Base-by-base conservation (phyloP, 331 rosid species). In the Malus hybrid region DNA sequence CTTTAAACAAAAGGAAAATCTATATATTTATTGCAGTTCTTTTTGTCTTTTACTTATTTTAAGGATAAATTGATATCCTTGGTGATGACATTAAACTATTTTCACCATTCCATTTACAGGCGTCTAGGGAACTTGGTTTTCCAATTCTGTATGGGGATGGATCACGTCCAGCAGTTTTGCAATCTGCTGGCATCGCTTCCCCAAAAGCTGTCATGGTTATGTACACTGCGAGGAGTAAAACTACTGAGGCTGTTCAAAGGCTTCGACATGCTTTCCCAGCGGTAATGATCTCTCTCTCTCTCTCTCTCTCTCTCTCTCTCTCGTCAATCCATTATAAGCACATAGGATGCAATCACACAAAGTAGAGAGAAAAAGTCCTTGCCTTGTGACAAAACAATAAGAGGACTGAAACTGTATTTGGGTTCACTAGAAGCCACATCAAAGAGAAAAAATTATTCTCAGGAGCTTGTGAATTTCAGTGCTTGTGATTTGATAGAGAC, bases 161-260 rank as follows among this genome's bases (percentile, higher is more conserved):
- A 76, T 95, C 99, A 13, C 84, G 96, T 46, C 90, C 97, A 26
- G 82, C 87, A 16, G 99, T 95, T 80, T 89, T 95, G 77, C 89
- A 88, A 56, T 90, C 99, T 76, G 99, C 99, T 15, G 99, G 99
- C 74, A 88, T 95, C 80, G 63, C 85, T 58, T 90, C 89, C 46
- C 99, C 99, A 6, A 95, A 95, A 86, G 99, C 97, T 81, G 90
- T 95, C 62, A 88, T 95, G 97, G 85, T 95, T 79, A 89, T 95
- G 98, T 89, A 89, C 84, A 86, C 91, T 7, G 91, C 84, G 30
- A 90, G 84, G 82, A 62, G 81, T 76, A 87, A 74, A 79, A 80
- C 97, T 66, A 44, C 77, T 55, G 97, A 92, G 72, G 93, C 97
- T 64, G 96, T 95, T 79, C 91, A 90, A 78, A 88, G 96, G 80